phyloP scores from a whole-genome alignment of 495 filamentous ascomycete species.

The Articulospora tetracladia region DNA sequence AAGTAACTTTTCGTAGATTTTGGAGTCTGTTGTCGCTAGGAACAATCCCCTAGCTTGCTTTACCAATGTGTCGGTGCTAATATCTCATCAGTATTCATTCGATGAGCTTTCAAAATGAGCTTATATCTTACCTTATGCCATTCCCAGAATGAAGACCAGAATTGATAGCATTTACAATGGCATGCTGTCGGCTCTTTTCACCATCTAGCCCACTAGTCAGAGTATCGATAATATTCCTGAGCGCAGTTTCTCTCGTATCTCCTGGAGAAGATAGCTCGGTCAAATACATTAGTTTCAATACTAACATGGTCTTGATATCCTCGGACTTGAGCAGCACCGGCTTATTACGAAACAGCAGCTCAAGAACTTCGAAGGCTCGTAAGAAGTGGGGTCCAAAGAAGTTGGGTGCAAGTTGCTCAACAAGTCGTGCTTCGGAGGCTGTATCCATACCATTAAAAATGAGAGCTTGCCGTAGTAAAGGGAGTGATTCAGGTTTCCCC shows the following conservation, averaged over 20 bases:
- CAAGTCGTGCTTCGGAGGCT: background rate
- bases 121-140: background rate
- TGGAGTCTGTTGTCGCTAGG: constrained; percentile 12
- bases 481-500: background rate
- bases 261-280: background rate
- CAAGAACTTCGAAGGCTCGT: background rate
- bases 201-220: background rate
- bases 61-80: constrained; percentile 41
- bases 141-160: background rate
- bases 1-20: constrained; percentile 31
- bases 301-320: background rate
- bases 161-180: background rate
- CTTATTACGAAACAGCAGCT: background rate
- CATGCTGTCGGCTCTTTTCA: background rate
- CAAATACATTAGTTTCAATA: background rate
- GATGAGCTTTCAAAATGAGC: background rate
- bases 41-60: constrained; percentile 33
- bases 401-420: background rate
- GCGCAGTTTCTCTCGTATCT: background rate
- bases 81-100: background rate
- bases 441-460: background rate
- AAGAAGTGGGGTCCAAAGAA: background rate
- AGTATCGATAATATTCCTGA: background rate
- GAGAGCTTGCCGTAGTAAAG: background rate
- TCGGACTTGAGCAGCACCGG: background rate